A percentile compares a stretch with the other conserved stretches of the same genome.
phyloP scores from a whole-genome alignment of 2,329 filamentous ascomycete species.

The Colletotrichum orbiculare region DNA sequence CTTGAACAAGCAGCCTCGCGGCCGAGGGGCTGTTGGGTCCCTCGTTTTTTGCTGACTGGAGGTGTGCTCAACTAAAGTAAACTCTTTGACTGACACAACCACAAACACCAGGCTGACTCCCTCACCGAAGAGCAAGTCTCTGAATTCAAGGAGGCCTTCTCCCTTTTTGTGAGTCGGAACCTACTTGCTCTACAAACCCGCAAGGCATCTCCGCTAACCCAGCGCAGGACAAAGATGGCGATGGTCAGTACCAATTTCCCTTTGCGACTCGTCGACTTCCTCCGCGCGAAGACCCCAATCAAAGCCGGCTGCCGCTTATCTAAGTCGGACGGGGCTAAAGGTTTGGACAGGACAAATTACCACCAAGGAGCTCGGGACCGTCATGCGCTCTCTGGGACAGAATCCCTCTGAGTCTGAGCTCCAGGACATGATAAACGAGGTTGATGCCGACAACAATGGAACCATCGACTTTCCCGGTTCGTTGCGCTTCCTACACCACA shows the following conservation, averaged over 20 bases:
- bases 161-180: conserved; percentile 87
- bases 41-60: conserved; percentile 10
- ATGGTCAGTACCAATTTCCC: conserved; percentile 72
- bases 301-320: background rate
- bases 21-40: conserved; percentile 31
- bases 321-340: conserved; percentile 40
- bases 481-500: conserved; percentile 39
- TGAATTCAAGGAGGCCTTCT: conserved; percentile 99
- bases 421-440: conserved; percentile 95
- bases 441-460: conserved; percentile 92
- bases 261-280: background rate
- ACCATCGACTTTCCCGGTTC: conserved; percentile 91
- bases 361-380: conserved; percentile 89
- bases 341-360: conserved; percentile 80
- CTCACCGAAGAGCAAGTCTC: conserved; percentile 99
- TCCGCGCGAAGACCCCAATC: background rate
- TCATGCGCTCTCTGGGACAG: conserved; percentile 90
- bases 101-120: conserved; percentile 81
- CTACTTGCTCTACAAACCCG: conserved; percentile 10
- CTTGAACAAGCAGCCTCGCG: conserved; percentile 26
- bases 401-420: conserved; percentile 91
- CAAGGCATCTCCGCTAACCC: conserved; percentile 35
- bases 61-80: too few species aligned
- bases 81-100: conserved; percentile 27
- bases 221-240: conserved; percentile 87